phyloP scores from a whole-genome alignment of 306 rosid species.

The Glycine latifolia region DNA sequence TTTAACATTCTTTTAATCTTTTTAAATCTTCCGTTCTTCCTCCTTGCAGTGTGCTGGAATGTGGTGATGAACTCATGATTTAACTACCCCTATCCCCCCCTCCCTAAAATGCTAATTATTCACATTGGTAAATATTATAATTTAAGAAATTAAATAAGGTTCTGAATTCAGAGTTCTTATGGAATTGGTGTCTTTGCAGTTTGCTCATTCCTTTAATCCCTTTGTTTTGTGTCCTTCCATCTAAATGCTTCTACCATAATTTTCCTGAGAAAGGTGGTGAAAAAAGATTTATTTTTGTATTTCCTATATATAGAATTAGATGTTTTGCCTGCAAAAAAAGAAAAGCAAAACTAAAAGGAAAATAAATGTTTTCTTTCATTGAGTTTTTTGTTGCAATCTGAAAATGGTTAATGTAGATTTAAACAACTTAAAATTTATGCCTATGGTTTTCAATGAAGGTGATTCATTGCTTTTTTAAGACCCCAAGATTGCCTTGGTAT shows the following conservation, averaged over 20 bases:
- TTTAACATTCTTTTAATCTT: background rate
- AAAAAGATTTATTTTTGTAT: slow-evolving; percentile 11
- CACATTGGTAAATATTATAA: slow-evolving; percentile 5
- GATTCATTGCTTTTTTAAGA: slow-evolving; percentile 4
- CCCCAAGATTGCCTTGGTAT: slow-evolving; percentile 26
- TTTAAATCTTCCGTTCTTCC: background rate
- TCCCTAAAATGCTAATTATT: slow-evolving; percentile 28
- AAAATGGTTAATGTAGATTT: slow-evolving; percentile 7
- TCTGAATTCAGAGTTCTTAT: slow-evolving; percentile 13
- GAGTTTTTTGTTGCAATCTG: slow-evolving; percentile 16
- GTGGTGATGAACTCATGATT: background rate
- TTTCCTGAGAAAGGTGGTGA: slow-evolving; percentile 15
- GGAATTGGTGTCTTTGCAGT: slow-evolving; percentile 27
- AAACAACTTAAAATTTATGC: slow-evolving; percentile 12
- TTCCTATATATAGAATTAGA: slow-evolving; percentile 28
- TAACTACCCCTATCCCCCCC: background rate
- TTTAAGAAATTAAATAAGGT: too few relatives aligned
- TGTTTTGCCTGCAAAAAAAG: background rate
- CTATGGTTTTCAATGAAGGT: slow-evolving; percentile 13
- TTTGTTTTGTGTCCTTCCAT: slow-evolving; percentile 14
- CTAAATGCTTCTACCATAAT: background rate
- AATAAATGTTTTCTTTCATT: slow-evolving; percentile 22
- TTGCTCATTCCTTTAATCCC: background rate
- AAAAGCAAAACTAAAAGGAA: slow-evolving; percentile 29
- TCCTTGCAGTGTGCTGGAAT: slow-evolving; percentile 17